Conservation (phyloP, 2,329 filamentous ascomycete genomes). For the Hypoxylon sp. region DNA sequence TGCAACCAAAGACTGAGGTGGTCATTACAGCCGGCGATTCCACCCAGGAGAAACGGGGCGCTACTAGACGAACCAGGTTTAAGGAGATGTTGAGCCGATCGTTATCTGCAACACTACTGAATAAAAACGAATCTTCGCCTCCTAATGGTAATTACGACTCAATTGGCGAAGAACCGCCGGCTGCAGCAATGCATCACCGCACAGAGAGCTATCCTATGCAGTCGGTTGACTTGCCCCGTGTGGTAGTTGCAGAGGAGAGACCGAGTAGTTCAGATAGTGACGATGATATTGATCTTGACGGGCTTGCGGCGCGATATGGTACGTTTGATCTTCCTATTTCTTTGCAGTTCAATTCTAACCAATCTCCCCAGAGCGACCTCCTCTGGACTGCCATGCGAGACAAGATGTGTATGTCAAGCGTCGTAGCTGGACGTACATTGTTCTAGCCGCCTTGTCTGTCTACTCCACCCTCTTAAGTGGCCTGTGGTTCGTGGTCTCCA, state of each 20-base stretch:
- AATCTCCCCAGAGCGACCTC: constrained; percentile 36
- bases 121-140: constrained; percentile 23
- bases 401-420: constrained; percentile 43
- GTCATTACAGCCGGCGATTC: constrained; percentile 11
- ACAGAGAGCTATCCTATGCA: constrained; percentile 33
- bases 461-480: constrained; percentile 72
- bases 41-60: constrained; percentile 4
- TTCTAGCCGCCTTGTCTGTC: constrained; percentile 59
- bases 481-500: constrained; percentile 70
- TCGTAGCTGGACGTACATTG: constrained; percentile 59
- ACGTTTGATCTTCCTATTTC: constrained; percentile 1
- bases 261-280: constrained; percentile 29
- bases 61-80: constrained; percentile 32
- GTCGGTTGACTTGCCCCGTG: constrained; percentile 22
- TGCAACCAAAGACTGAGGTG: constrained; percentile 17
- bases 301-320: constrained; percentile 37
- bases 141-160: constrained; percentile 14
- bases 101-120: constrained; percentile 21
- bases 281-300: constrained; percentile 34
- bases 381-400: constrained; percentile 42
- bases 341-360: constrained; percentile 9
- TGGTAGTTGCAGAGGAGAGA: constrained; percentile 17
- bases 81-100: constrained; percentile 38
- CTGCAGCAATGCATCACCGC: constrained; percentile 20
- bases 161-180: constrained; percentile 21